Evolutionary conservation across 179 eudicot genomes (phyloP).

Genomic region (Monotropa hypopitys): DNA sequence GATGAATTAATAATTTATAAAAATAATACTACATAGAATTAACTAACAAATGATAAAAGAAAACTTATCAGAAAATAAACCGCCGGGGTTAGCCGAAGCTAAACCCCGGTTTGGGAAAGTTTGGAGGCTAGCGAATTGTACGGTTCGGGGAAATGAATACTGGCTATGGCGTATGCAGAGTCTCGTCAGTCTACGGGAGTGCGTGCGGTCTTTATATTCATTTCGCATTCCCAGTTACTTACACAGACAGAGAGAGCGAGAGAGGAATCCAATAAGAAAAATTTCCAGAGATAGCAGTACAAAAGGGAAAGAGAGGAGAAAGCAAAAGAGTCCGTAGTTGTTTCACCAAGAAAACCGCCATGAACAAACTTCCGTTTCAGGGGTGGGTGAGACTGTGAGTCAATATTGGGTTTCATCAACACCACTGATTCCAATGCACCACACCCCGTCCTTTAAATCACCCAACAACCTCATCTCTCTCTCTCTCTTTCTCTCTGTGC

Average conservation of each 20-base stretch:
- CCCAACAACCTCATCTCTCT: not conserved
- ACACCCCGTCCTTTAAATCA: conserved; percentile 5
- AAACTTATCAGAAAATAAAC: too few relatives aligned
- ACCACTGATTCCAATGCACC: conserved; percentile 18
- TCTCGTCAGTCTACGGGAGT: not conserved
- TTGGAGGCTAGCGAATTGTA: not conserved
- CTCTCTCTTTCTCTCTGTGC: not conserved
- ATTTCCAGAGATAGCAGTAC: too few relatives aligned
- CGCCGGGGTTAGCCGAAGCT: too few relatives aligned
- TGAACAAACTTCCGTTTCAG: not conserved
- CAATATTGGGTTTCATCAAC: conserved; percentile 2
- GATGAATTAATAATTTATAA: too few relatives aligned
- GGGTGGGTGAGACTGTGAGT: not conserved
- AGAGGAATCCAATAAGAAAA: too few relatives aligned
- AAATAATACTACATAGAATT: too few relatives aligned
- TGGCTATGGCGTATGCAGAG: not conserved
- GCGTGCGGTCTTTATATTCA: not conserved
- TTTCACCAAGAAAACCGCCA: not conserved
- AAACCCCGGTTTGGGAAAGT: not conserved
- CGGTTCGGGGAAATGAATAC: not conserved
- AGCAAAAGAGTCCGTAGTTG: not conserved
- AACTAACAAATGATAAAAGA: too few relatives aligned
- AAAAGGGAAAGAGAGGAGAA: not conserved
- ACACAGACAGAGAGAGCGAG: not conserved
- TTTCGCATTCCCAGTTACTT: too few relatives aligned